Evolutionary conservation across 2,329 filamentous ascomycete species (phyloP), one percentile per base, ranked within the genome.

Genomic region (Diplodia seriata): DNA sequence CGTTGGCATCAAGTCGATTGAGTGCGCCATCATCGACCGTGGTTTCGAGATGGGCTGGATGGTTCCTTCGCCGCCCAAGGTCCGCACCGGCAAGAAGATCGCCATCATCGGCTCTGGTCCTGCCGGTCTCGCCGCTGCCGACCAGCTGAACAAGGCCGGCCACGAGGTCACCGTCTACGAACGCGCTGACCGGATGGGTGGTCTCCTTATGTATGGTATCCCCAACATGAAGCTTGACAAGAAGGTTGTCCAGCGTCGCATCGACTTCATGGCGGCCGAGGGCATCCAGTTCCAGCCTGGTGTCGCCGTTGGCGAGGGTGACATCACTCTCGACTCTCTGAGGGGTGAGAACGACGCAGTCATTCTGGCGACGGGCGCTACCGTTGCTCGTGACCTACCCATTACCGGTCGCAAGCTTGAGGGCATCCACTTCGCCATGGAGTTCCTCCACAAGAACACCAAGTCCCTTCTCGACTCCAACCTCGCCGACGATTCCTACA

Each of bases 151-250:
- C 87, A 91, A 91, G 74, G 92, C 91, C 74, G 94, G 94, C 33
- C 94, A 98, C 82, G 83, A 78, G 4, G 93, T 97, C 66, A 97
- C 93, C 14, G 88, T 98, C 20, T 97, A 95, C 76, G 94, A 98
- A 85, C 92, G 94, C 71, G 89, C 93, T 69, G 94, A 98, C 77
- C 92, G 94, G 72, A 84, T 91, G 68, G 94, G 94, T 81, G 94
- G 94, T 80, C 85, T 98, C 67, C 87, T 98, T 75, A 97, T 97
- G 94, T 97, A 98, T 77, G 94, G 94, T 73, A 98, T 98, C 73
- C 94, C 94, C 72, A 98, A 98, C 85, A 98, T 98, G 94, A 98
- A 98, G 85, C 91, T 98, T 51, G 94, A 98, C 84, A 98, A 98
- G 87, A 93, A 93, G 77, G 90, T 97, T 71, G 94, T 98, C 69